Conservation (phyloP, 805 yeast genomes). For the Suhomyces xylopsoci region DNA sequence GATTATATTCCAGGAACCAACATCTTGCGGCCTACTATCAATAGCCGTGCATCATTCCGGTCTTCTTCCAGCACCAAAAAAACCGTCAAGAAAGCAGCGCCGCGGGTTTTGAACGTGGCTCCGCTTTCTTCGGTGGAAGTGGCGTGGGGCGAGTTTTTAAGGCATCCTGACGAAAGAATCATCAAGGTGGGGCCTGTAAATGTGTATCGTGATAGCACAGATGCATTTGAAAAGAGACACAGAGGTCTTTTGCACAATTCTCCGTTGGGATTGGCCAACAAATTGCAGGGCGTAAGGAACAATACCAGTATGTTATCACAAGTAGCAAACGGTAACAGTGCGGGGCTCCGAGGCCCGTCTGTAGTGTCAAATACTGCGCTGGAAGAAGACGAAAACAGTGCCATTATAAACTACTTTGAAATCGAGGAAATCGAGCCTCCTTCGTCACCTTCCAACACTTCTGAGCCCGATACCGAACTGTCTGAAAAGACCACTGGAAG, state of each 20-base stretch:
- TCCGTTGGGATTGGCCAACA: slow-evolving; percentile 44
- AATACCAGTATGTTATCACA: slow-evolving; percentile 34
- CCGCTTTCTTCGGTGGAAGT: slow-evolving; percentile 53
- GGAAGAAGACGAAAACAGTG: slow-evolving; percentile 57
- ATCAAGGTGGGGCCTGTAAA: slow-evolving; percentile 52
- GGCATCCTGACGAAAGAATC: slow-evolving; percentile 58
- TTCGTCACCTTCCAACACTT: background rate
- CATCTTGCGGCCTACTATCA: slow-evolving; percentile 50
- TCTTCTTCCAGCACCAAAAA: slow-evolving; percentile 15
- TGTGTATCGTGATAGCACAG: slow-evolving; percentile 44
- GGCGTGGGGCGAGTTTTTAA: slow-evolving; percentile 56
- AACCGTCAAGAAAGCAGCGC: slow-evolving; percentile 17
- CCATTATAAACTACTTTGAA: slow-evolving; percentile 55
- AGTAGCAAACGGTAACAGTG: slow-evolving; percentile 34
- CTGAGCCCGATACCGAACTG: background rate
- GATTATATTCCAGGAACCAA: slow-evolving; percentile 59
- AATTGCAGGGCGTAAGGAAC: slow-evolving; percentile 19
- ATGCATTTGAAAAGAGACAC: slow-evolving; percentile 52
- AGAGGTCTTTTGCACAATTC: slow-evolving; percentile 58
- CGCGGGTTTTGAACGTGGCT: slow-evolving; percentile 36
- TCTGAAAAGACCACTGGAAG: slow-evolving; percentile 3
- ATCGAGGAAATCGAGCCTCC: slow-evolving; percentile 16
- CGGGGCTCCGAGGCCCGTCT: slow-evolving; percentile 19
- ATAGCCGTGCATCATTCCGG: slow-evolving; percentile 26
- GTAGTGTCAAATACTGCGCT: slow-evolving; percentile 13